Base-by-base conservation (phyloP, 2,329 filamentous ascomycete genomes). In the Aureobasidium sp. region DNA sequence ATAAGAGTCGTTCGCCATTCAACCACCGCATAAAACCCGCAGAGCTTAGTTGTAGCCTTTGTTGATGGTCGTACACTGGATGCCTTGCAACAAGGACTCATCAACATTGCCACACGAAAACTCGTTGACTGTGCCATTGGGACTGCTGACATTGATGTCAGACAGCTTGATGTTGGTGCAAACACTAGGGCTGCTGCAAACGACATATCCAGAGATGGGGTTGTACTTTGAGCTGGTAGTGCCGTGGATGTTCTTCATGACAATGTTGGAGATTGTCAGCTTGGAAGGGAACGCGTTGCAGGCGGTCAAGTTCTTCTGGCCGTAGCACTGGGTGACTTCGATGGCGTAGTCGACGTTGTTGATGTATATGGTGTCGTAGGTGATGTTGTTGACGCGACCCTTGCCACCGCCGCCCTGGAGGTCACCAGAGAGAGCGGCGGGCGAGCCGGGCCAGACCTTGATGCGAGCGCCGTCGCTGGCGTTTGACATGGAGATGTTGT, bases 391-490 rank as follows among this genome's bases (percentile, higher is more conserved):
- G 41, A 87, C 83, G 34, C 72, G 70, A 22, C 84, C 81, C 4
- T 66, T 67, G 32, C 83, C 83, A 16, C 83, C 83, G n/a, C 83
- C 83, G 6, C 83, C 84, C 60, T 81, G 79, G 0, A 85, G 74
- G 53, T 83, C 79, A 16, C 75, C 79, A 16, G 79, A 79, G 3
- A 84, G 68, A 0, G 75, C 74, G 2, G 78, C 74, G 3, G 73
- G 61, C 16, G 75, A 62, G 29, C 81, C 81, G 0, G 84, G 83
- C 84, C 84, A 88, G 53, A 86, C 83, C 67, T 88, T 88, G 70
- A 88, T 86, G 55, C 84, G 79, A 0, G 84, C 84, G 25, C 81
- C 83, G 58, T 86, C 80, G 50, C 78, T 71, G 2, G 63, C 64
- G 54, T 73, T 70, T 60, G 68, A 64, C 68, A 69, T 65, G 51